Conservation (phyloP, 164 flowering plant species). For the Taxillus chinensis region DNA sequence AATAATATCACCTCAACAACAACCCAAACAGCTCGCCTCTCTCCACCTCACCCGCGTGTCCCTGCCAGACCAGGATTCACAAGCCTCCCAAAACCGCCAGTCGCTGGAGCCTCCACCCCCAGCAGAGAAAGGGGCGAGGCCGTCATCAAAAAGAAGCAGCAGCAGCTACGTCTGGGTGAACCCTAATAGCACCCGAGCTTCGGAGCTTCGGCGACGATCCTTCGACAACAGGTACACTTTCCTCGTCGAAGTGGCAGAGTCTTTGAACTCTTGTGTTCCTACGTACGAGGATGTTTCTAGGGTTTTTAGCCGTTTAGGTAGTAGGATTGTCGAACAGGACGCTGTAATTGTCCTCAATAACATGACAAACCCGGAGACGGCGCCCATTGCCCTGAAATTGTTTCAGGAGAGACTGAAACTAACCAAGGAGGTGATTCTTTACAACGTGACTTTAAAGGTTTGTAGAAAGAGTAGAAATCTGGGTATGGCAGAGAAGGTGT, state of each 20-base stretch:
- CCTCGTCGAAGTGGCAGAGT: conserved; percentile 36
- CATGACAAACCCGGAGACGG: conserved; percentile 48
- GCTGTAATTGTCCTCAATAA: conserved; percentile 66
- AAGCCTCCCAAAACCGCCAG: conserved; percentile 16
- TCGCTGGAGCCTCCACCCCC: conserved; percentile 15
- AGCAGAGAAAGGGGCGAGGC: conserved; percentile 16
- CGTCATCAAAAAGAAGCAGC: conserved; percentile 22
- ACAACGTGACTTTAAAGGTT: conserved; percentile 77
- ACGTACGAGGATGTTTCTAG: conserved; percentile 30
- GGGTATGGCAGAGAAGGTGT: conserved; percentile 49
- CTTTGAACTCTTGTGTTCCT: conserved; percentile 45
- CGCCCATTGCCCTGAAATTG: conserved; percentile 34
- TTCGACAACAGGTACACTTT: conserved; percentile 54
- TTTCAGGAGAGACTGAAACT: conserved; percentile 30
- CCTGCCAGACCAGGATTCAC: conserved; percentile 22
- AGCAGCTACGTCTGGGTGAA: conserved; percentile 59
- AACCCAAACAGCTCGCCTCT: conserved; percentile 11
- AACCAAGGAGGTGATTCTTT: conserved; percentile 40
- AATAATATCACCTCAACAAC: background rate
- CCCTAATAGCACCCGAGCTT: conserved; percentile 68
- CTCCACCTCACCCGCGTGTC: conserved; percentile 22
- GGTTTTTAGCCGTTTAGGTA: conserved; percentile 34
- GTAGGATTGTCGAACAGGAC: conserved; percentile 44
- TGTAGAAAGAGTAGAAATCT: conserved; percentile 49
- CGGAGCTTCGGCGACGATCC: conserved; percentile 35